Base-by-base conservation (phyloP, 2,329 filamentous ascomycete genomes). In the Domatiomyces catenatus region DNA sequence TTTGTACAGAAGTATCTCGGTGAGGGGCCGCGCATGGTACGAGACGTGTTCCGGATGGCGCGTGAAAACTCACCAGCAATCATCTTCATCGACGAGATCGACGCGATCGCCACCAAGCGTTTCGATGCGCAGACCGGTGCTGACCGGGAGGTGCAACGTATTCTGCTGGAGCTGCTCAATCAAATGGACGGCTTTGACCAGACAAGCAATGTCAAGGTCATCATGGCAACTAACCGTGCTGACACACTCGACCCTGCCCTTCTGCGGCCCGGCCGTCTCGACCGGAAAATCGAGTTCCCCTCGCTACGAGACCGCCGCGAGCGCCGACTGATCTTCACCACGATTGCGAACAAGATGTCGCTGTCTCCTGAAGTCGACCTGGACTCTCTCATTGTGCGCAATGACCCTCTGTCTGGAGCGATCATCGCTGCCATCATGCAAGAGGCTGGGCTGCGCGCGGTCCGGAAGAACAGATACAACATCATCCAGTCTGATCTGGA, bases 141-240 rank as follows among this genome's bases (percentile, higher is more conserved):
- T 58, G 92, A 98, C 66, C 81, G 92, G 71, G 92, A 98, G 71
- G 92, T 98, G 15, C 92, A 98, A 73, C 90, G 92, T 76, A 98
- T 98, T 63, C 75, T 98, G 53, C 82, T 98, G 54, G 92, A 98
- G 69, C 74, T 98, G 59, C 82, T 98, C 57, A 98, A 98, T 73
- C 92, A 98, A 71, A 98, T 98, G 92, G 92, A 98, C 67, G 92
- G 92, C 58, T 98, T 98, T 73, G 92, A 98, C 68, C 92, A 98
- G 70, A 94, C 88, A 0, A 86, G 87, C 67, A 98, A 98, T 69
- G 92, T 98, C 70, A 98, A 98, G 75, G 92, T 98, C 66, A 98
- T 98, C 72, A 98, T 98, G 92, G 92, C 92, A 59, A 98, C 92
- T 59, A 98, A 98, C 75, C 84, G 92, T 66, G 90, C 92, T 58